phyloP scores from a whole-genome alignment of 2,329 filamentous ascomycete genomes.

The Gliomastix tumulicola region DNA sequence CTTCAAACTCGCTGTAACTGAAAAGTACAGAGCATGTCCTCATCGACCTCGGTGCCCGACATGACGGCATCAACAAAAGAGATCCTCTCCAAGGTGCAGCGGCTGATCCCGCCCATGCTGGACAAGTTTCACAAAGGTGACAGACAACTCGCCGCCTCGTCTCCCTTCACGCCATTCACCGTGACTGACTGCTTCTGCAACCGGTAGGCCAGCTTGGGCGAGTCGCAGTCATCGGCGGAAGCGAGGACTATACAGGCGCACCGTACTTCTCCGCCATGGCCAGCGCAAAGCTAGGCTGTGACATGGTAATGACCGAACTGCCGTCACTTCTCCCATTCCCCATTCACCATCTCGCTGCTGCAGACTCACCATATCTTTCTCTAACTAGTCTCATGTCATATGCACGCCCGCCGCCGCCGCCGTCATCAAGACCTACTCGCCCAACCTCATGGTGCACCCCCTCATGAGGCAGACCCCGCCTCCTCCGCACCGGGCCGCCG shows the following conservation, averaged over 20 bases:
- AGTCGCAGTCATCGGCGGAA: constrained; percentile 89
- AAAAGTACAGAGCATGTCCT: too few species aligned
- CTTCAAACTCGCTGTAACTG: too few species aligned
- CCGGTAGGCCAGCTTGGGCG: constrained; percentile 79
- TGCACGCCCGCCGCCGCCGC: constrained; percentile 81
- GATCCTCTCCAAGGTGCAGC: constrained; percentile 73
- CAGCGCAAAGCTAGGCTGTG: constrained; percentile 80
- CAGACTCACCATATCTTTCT: constrained; percentile 1
- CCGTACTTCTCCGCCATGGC: constrained; percentile 99
- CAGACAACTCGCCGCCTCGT: not conserved
- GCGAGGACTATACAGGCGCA: constrained; percentile 92
- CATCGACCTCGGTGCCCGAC: constrained; percentile 15
- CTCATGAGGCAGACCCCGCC: constrained; percentile 71
- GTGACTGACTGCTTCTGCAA: not conserved
- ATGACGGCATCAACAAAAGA: constrained; percentile 69
- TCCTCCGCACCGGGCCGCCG: constrained; percentile 32
- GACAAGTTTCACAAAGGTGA: constrained; percentile 93
- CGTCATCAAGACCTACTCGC: constrained; percentile 96
- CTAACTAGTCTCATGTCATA: constrained; percentile 74
- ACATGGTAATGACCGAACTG: constrained; percentile 64
- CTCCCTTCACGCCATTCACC: not conserved
- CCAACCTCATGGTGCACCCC: constrained; percentile 97
- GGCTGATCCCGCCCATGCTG: constrained; percentile 90
- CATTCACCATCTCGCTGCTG: too few species aligned
- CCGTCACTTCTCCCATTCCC: too few species aligned